A percentile compares a stretch with the other conserved stretches of the same genome.
phyloP scores from a whole-genome alignment of 257 asterid genomes.

The Leptodermis oblonga region DNA sequence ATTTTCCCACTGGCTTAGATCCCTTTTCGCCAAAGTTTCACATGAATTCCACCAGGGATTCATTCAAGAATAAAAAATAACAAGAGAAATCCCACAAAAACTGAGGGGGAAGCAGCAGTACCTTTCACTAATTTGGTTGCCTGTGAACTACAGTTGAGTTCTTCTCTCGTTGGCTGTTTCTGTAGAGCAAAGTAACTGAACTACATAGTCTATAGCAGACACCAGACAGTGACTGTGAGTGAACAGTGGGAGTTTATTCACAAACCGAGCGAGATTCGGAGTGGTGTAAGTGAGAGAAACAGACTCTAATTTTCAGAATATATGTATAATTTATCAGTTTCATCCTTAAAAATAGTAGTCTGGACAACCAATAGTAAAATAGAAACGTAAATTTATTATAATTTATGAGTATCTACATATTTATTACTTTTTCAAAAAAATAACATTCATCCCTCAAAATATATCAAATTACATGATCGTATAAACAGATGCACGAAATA shows the following conservation, averaged over 20 bases:
- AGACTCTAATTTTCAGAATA: neutral
- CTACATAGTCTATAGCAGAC: too few relatives aligned
- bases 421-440: too few relatives aligned
- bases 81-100: neutral
- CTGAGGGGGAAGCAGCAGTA: slow-evolving; percentile 2
- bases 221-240: neutral
- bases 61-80: slow-evolving; percentile 14
- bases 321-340: too few relatives aligned
- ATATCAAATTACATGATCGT: too few relatives aligned
- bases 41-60: slow-evolving; percentile 53
- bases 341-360: too few relatives aligned
- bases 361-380: too few relatives aligned
- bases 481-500: too few relatives aligned
- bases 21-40: slow-evolving; percentile 44
- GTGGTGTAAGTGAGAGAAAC: slow-evolving; percentile 20
- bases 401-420: too few relatives aligned
- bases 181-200: slow-evolving; percentile 2
- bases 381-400: too few relatives aligned
- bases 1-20: slow-evolving; percentile 37
- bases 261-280: slow-evolving; percentile 31
- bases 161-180: neutral
- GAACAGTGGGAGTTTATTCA: slow-evolving; percentile 12
- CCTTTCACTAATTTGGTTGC: neutral
- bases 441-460: too few relatives aligned
- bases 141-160: neutral